phyloP scores from a whole-genome alignment of 768 basidiomycete species.

The Leccinum aurantiacum region DNA sequence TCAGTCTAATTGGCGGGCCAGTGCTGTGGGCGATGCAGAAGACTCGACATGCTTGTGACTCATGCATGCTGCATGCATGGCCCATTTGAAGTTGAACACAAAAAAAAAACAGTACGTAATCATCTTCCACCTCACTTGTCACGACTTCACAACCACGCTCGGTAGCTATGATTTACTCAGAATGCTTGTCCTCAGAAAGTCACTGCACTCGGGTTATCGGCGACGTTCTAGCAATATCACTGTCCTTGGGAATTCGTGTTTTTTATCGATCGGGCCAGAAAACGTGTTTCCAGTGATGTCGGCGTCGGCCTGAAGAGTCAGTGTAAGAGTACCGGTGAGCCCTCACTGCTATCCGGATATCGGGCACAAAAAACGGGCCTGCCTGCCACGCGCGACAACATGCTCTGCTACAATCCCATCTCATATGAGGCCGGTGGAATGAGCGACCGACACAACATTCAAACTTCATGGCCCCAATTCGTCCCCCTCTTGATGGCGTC shows the following conservation, averaged over 20 bases:
- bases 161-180: background rate
- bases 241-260: background rate
- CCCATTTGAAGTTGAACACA: too few species aligned
- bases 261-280: background rate
- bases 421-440: background rate
- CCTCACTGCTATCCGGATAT: background rate
- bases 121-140: too few species aligned
- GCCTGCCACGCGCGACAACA: background rate
- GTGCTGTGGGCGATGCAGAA: too few species aligned
- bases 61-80: background rate
- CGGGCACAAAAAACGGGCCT: too few species aligned
- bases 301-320: background rate
- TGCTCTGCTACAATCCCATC: background rate
- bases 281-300: background rate
- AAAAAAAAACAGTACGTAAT: background rate
- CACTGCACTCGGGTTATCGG: background rate
- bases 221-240: background rate
- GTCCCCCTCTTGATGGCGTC: constrained; percentile 5
- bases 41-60: background rate
- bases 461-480: constrained; percentile 15
- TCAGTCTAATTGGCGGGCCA: too few species aligned
- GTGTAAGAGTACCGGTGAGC: background rate
- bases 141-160: background rate
- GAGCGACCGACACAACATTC: background rate
- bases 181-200: background rate